A percentile compares a stretch with the other conserved stretches of the same genome.
Evolutionary conservation across 331 rosid species (phyloP).

Genomic region (Rhamnella rubrinervis): DNA sequence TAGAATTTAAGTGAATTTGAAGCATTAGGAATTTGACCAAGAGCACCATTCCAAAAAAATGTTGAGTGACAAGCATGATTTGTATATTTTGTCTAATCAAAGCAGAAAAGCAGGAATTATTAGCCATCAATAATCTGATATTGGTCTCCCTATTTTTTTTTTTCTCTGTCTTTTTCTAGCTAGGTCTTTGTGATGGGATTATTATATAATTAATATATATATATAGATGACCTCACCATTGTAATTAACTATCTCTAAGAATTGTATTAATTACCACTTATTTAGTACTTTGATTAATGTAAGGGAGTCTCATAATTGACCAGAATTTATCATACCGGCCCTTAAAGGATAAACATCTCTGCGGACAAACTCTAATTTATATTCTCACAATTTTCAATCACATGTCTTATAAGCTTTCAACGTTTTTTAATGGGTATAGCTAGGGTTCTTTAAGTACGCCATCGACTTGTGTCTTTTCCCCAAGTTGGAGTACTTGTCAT

Average conservation of each 20-base stretch:
- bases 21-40: slow-evolving; percentile 30
- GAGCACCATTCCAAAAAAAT: slow-evolving; percentile 14
- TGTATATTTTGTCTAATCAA: slow-evolving; percentile 54
- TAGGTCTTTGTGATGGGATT: slow-evolving; percentile 10
- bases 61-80: slow-evolving; percentile 34
- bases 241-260: background rate
- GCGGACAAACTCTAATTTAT: too few species aligned
- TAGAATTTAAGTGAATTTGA: slow-evolving; percentile 9
- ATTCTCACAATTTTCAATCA: too few species aligned
- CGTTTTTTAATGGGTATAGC: too few species aligned
- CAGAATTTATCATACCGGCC: background rate
- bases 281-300: background rate
- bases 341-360: slow-evolving; percentile 1
- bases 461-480: too few species aligned
- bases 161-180: too few species aligned
- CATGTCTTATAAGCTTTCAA: too few species aligned
- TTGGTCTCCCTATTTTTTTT: too few species aligned
- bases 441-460: too few species aligned
- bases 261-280: background rate
- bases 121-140: background rate
- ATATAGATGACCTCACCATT: slow-evolving; percentile 23
- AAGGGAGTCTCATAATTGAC: background rate
- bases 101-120: slow-evolving; percentile 23
- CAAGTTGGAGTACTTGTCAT: too few species aligned
- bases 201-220: background rate